phyloP scores from a whole-genome alignment of 306 rosid species.

The Sindora glabra region DNA sequence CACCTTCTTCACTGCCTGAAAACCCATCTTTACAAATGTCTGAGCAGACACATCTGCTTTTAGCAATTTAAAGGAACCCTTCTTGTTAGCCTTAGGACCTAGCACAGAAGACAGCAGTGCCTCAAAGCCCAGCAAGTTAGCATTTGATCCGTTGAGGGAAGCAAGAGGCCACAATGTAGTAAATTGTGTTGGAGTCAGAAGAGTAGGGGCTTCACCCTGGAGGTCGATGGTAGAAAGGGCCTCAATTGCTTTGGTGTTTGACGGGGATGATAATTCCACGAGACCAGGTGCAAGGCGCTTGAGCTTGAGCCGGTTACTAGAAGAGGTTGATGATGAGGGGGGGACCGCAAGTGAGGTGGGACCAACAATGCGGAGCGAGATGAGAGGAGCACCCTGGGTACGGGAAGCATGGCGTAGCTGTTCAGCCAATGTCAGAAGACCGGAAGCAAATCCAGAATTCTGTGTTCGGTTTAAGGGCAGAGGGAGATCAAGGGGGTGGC shows the following conservation, averaged over 20 bases:
- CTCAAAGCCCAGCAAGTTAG: conserved; percentile 74
- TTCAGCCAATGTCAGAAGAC: conserved; percentile 65
- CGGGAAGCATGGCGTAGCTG: conserved; percentile 66
- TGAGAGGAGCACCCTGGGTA: conserved; percentile 35
- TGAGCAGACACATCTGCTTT: conserved; percentile 87
- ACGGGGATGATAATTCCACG: conserved; percentile 71
- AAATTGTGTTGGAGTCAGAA: conserved; percentile 57
- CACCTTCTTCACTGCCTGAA: conserved; percentile 77
- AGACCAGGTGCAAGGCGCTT: conserved; percentile 94
- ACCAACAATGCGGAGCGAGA: conserved; percentile 81
- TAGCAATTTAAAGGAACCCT: conserved; percentile 79
- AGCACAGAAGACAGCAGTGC: conserved; percentile 56
- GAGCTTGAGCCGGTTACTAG: conserved; percentile 66
- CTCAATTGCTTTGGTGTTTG: conserved; percentile 32
- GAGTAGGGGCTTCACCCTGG: conserved; percentile 41
- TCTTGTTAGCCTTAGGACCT: conserved; percentile 56
- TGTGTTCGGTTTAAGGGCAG: conserved; percentile 57
- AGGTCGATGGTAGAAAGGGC: conserved; percentile 31
- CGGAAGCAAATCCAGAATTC: conserved; percentile 66
- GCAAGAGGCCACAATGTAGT: conserved; percentile 74
- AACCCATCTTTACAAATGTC: conserved; percentile 73
- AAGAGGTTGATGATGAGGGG: conserved; percentile 46
- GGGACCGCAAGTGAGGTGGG: conserved; percentile 72
- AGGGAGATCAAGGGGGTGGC: conserved; percentile 77
- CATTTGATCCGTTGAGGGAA: conserved; percentile 71